Base-by-base conservation (phyloP, 305 asterid species). In the Caryopteris hybrid region DNA sequence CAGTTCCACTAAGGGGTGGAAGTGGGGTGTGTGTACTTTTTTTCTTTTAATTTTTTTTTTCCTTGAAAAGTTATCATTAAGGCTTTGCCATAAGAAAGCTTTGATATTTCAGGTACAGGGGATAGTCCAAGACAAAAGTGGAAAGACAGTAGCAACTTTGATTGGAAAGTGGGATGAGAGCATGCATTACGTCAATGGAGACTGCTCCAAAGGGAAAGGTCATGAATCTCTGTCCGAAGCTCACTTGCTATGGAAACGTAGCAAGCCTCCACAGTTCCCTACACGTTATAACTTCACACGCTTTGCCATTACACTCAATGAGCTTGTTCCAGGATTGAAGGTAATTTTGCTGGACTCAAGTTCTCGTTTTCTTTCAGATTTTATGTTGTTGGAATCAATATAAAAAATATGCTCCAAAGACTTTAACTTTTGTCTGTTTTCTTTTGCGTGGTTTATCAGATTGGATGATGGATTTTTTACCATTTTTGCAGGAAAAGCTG, bases 131-230 rank as follows among this genome's bases (percentile, higher is more conserved):
- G 92, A 88, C 76, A 76, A 79, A 70, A 78, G 65, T 64, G 91
- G 89, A 5, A 84, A 79, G 72, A 76, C 87, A 7, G 76, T 71
- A 5, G 91, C 92, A 18, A 79, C 89, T 33, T 29, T 88, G 71
- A 82, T 84, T n/a, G 95, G 95, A 11, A 88, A 88, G 79, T 88
- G 95, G 95, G 87, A 86, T 60, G 86, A 81, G 74, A 84, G 85
- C 78, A 70, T 88, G 75, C 83, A 80, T 75, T 86, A 80, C 59
- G 80, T 83, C n/a, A 53, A 80, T 20, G 86, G 85, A 4, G 88
- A 83, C 68, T 68, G 71, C 46, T 73, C 76, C 25, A 85, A 79
- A 63, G 88, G 84, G 41, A 84, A 79, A 79, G 71, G 77, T 20
- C 79, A 79, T 18, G 86, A 81, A 20, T 71, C 80, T 11, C 39